Conservation (phyloP, 2,329 filamentous ascomycete species). For the Lomentospora prolificans region DNA sequence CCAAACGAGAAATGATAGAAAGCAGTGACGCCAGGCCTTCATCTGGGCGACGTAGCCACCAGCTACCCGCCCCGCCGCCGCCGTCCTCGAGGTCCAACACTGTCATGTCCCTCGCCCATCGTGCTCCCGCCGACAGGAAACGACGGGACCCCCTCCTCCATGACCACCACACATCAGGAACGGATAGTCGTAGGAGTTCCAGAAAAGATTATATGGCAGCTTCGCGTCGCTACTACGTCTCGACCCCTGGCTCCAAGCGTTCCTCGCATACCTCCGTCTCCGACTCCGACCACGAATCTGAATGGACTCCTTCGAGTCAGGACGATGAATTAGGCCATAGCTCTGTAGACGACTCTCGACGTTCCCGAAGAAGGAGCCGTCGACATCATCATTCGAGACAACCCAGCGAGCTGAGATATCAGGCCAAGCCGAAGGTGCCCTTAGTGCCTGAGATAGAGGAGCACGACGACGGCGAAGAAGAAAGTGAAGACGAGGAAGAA, state of each 20-base stretch:
- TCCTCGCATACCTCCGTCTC: constrained; percentile 25
- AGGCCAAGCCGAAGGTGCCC: not conserved
- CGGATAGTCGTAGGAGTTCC: constrained; percentile 20
- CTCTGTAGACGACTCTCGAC: not conserved
- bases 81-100: constrained; percentile 7
- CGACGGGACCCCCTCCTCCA: not conserved
- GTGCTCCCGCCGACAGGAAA: constrained; percentile 4
- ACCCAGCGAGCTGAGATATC: not conserved
- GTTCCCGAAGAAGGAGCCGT: not conserved
- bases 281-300: constrained; percentile 29
- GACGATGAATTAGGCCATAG: constrained; percentile 16
- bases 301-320: constrained; percentile 23
- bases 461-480: constrained; percentile 4
- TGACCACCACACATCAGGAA: constrained; percentile 15
- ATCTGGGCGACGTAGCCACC: constrained; percentile 16
- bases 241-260: constrained; percentile 25
- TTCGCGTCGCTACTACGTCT: constrained; percentile 26
- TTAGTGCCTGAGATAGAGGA: constrained; percentile 3
- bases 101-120: constrained; percentile 4
- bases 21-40: constrained; percentile 21
- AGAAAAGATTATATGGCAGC: constrained; percentile 22
- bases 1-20: constrained; percentile 18
- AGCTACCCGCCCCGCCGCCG: constrained; percentile 4
- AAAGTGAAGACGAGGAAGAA: not conserved
- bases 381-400: not conserved